phyloP scores from a whole-genome alignment of 495 filamentous ascomycete genomes.

The Aspergillus asperescens region DNA sequence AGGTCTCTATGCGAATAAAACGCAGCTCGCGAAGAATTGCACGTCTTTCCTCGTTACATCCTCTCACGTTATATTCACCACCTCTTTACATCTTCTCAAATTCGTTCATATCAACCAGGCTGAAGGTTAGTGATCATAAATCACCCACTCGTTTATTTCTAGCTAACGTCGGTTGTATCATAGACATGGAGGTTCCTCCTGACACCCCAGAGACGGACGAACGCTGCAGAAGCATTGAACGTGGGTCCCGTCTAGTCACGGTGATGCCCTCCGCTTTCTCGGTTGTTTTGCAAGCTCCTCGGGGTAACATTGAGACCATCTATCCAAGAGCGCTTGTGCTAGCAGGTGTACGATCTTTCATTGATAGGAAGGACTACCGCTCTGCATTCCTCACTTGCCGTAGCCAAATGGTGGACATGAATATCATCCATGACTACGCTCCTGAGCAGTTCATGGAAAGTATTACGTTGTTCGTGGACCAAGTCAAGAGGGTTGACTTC shows the following conservation, averaged over 20 bases:
- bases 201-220: slow-evolving; percentile 92
- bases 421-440: slow-evolving; percentile 91
- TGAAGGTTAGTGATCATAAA: slow-evolving; percentile 49
- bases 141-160: neutral
- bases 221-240: slow-evolving; percentile 85
- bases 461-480: slow-evolving; percentile 72
- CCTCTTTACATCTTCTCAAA: slow-evolving; percentile 83
- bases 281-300: slow-evolving; percentile 83
- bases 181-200: slow-evolving; percentile 72
- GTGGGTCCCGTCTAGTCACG: slow-evolving; percentile 78
- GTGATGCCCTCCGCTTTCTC: slow-evolving; percentile 83
- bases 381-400: slow-evolving; percentile 82
- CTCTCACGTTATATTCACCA: slow-evolving; percentile 86
- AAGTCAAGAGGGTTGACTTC: slow-evolving; percentile 76
- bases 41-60: slow-evolving; percentile 82
- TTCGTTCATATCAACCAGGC: slow-evolving; percentile 74
- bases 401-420: slow-evolving; percentile 93
- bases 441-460: slow-evolving; percentile 76
- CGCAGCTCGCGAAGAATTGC: slow-evolving; percentile 70
- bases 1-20: slow-evolving; percentile 70
- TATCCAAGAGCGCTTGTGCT: slow-evolving; percentile 89
- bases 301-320: slow-evolving; percentile 93
- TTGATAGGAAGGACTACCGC: slow-evolving; percentile 73
- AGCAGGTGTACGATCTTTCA: slow-evolving; percentile 74
- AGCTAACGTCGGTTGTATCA: slow-evolving; percentile 16